Base-by-base conservation (phyloP, 352 stramenopile species). In the Phytophthora ramorum region DNA sequence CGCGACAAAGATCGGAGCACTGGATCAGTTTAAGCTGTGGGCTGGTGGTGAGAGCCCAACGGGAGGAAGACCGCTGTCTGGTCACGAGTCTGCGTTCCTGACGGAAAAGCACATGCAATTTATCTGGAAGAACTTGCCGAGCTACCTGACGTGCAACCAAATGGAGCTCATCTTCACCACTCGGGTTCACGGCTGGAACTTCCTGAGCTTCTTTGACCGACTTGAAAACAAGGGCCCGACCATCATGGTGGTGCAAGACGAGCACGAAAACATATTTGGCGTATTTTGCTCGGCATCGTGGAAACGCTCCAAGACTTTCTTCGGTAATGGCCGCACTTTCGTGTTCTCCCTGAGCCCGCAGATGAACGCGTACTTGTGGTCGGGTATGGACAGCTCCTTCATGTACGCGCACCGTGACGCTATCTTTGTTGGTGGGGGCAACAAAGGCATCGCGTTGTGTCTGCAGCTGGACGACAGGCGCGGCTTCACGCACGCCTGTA, bases 251-350 rank as follows among this genome's bases (percentile, higher is more conserved):
- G 57, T 93, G 5, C 83, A 91, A 41, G 85, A 93, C 60, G 82
- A 79, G 14, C 69, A 71, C 13, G 83, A 90, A 58, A 82, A 90
- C 56, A 73, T 93, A 34, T 93, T 93, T 58, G 85, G 85, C 12
- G 85, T 78, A 1, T 93, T 93, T 59, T 91, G 79, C 37, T 74
- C 85, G 3, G 78, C 83, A 7, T 89, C 85, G 46, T 90, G 85
- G 76, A 78, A 80, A 59, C 70, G 80, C 16, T 79, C 74, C 2
- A 60, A 47, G 22, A 63, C 55, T 1, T 73, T 92, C n/a, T 91
- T 90, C 44, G 85, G 85, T n/a, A 93, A 93, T 40, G 85, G 85
- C 2, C 78, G 85, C 14, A 80, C 81, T 22, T 93, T 93, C 37
- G 85, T 92, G 43, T 92, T 93, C 58, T 81, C 77, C 4, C 58